Conservation (phyloP, 1,284 basidiomycete genomes). For the Cerrena zonata region DNA sequence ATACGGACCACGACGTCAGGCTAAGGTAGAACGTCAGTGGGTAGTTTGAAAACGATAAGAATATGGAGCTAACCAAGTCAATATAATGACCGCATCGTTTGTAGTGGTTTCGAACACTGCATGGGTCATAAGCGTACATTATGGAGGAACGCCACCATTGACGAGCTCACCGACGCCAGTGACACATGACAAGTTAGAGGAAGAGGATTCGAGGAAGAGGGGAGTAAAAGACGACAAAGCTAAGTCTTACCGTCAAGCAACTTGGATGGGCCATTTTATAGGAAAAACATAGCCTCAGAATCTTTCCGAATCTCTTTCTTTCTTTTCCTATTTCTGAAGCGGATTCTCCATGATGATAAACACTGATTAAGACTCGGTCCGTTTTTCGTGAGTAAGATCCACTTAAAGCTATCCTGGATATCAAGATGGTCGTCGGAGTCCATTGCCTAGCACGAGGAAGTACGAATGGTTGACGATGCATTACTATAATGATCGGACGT, state of each 20-base stretch:
- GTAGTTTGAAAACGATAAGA: conserved; percentile 10
- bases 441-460: conserved; percentile 19
- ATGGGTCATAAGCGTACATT: no score
- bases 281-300: conserved; percentile 4
- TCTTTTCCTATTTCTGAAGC: conserved; percentile 8
- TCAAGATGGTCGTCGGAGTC: conserved; percentile 30
- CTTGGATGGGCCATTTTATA: conserved; percentile 2
- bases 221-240: conserved; percentile 9
- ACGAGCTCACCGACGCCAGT: conserved; percentile 47
- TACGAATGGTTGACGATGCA: conserved; percentile 13
- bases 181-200: conserved; percentile 43
- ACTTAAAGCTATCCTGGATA: conserved; percentile 17
- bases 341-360: conserved; percentile 24
- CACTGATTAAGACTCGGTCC: conserved; percentile 27
- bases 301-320: conserved; percentile 2
- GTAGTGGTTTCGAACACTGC: conserved; percentile 53
- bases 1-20: conserved; percentile 45
- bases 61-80: conserved; percentile 41
- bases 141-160: conserved; percentile 4
- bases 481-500: conserved; percentile 25
- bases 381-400: conserved; percentile 18
- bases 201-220: conserved; percentile 13
- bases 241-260: not conserved
- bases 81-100: conserved; percentile 51
- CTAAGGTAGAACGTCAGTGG: conserved; percentile 28